phyloP scores from a whole-genome alignment of 495 filamentous ascomycete species.

The Aspergillus panamensis region DNA sequence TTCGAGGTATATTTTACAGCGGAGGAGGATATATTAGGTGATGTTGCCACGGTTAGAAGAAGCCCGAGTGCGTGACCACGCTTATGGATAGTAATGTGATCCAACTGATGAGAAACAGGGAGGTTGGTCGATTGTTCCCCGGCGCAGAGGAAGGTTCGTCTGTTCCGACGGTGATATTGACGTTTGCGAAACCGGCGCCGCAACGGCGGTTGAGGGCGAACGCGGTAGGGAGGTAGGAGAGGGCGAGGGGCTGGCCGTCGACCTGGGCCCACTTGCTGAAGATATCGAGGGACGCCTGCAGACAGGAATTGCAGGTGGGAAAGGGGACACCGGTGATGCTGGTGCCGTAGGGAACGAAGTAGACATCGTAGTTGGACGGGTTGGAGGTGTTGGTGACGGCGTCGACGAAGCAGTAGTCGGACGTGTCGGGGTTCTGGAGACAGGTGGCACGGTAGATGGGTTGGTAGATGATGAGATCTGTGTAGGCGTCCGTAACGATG shows the following conservation, averaged over 20 bases:
- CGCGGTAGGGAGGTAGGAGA: slow-evolving; percentile 61
- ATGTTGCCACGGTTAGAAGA: neutral
- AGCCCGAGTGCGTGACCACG: neutral
- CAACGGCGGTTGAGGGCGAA: slow-evolving; percentile 62
- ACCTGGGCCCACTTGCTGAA: slow-evolving; percentile 61
- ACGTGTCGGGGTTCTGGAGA: slow-evolving; percentile 49
- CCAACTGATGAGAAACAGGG: neutral
- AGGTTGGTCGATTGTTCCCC: neutral
- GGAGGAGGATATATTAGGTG: neutral
- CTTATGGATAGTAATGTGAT: neutral
- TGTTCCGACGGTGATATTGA: slow-evolving; percentile 48
- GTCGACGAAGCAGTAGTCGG: slow-evolving; percentile 67
- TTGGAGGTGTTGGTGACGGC: slow-evolving; percentile 72
- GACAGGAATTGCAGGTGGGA: slow-evolving; percentile 67
- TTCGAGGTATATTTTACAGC: no score
- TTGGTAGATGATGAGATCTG: slow-evolving; percentile 67
- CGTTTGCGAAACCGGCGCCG: slow-evolving; percentile 59
- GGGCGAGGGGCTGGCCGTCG: slow-evolving; percentile 52
- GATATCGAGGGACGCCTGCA: slow-evolving; percentile 65
- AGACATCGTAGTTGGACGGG: slow-evolving; percentile 67
- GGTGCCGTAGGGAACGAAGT: slow-evolving; percentile 80
- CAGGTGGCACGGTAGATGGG: slow-evolving; percentile 78
- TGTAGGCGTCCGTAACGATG: slow-evolving; percentile 68
- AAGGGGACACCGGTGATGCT: slow-evolving; percentile 55
- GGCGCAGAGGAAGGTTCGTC: slow-evolving; percentile 16